Base-by-base conservation (phyloP, 768 basidiomycete genomes). In the Cubamyces lactineus region DNA sequence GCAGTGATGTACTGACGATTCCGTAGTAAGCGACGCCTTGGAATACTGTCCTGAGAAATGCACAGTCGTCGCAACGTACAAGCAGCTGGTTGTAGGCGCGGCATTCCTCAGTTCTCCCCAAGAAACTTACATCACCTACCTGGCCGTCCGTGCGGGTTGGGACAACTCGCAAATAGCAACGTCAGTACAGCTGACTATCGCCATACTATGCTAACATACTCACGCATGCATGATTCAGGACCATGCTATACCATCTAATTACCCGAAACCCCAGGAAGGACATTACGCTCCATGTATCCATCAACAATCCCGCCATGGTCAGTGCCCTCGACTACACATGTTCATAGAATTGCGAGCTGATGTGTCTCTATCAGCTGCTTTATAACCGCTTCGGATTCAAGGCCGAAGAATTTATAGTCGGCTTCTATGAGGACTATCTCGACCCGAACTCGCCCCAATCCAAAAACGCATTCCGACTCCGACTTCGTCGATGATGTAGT, bases 341-440 rank as follows among this genome's bases (percentile, higher is more conserved):
- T 7, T 28, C 2, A 4, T 48, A 28, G 28, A 15, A 0, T 47
- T 0, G 19, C 53, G 26, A 1, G 28, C 2, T 24, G 12, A 26
- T 5, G 17, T 28, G 52, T 38, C 15, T 13, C 45, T 1, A 28
- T 11, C 30, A 92, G 91, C 75, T 92, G 4, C 73, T 94, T 17
- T 94, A 93, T 74, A 93, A 94, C 64, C 86, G 85, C 52, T 92
- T 94, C 67, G 91, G 92, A 26, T 92, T 94, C 80, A 93, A 94
- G 66, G 88, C 89, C 0, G 91, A 93, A 74, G 90, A 89, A 69
- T 92, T 92, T 61, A 80, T 93, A 21, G 85, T 84, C 21, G 89
- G 88, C 19, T 93, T 94, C 68, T 94, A 94, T 66, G 87, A 90
- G 46, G 80, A 87, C 46, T 92, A 92, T 71, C 77, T 92, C n/a